Percentiles rank a stretch among this genome's conserved stretches.
phyloP scores from a whole-genome alignment of 2,329 filamentous ascomycete species.

The Bimuria novae-zelandiae region DNA sequence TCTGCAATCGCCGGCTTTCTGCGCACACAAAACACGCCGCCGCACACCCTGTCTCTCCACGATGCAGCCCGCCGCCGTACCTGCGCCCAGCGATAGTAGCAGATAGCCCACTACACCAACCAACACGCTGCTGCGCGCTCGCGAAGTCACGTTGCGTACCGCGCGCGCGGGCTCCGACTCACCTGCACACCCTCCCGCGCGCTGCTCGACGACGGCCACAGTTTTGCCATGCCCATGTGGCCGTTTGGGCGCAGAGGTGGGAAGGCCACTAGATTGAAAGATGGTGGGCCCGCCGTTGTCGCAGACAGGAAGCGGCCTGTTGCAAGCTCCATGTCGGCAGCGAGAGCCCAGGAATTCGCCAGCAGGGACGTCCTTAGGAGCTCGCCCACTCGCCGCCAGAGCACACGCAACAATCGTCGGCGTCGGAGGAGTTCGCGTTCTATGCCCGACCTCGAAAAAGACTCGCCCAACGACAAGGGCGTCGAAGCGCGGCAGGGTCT shows the following conservation, averaged over 20 bases:
- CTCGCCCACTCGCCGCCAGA: slow-evolving; percentile 26
- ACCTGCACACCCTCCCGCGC: slow-evolving; percentile 3
- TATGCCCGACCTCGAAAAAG: slow-evolving; percentile 37
- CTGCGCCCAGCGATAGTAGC: slow-evolving; percentile 11
- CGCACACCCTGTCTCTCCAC: slow-evolving; percentile 10
- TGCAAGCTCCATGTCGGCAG: slow-evolving; percentile 16
- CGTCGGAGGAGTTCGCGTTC: slow-evolving; percentile 40
- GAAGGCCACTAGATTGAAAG: slow-evolving; percentile 61
- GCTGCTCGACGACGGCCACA: slow-evolving; percentile 7
- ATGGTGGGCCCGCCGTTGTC: slow-evolving; percentile 52
- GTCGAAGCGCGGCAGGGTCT: slow-evolving; percentile 22
- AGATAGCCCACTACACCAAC: slow-evolving; percentile 24
- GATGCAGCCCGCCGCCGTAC: slow-evolving; percentile 14
- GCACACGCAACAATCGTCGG: slow-evolving; percentile 30
- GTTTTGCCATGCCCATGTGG: slow-evolving; percentile 77
- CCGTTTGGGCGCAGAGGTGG: slow-evolving; percentile 77
- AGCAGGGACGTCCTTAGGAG: slow-evolving; percentile 26
- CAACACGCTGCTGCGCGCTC: slow-evolving; percentile 19
- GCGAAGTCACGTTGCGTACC: slow-evolving; percentile 27
- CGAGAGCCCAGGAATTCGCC: slow-evolving; percentile 22
- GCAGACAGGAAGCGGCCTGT: slow-evolving; percentile 53
- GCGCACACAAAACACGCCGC: not conserved
- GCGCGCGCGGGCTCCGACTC: slow-evolving; percentile 5
- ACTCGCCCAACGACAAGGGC: slow-evolving; percentile 21
- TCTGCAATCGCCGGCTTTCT: not conserved